These are phyloP conservation scores for Trichoderma virens DNA, from an alignment of 495 filamentous ascomycete genomes.

Conservation along the genomic window DNA sequence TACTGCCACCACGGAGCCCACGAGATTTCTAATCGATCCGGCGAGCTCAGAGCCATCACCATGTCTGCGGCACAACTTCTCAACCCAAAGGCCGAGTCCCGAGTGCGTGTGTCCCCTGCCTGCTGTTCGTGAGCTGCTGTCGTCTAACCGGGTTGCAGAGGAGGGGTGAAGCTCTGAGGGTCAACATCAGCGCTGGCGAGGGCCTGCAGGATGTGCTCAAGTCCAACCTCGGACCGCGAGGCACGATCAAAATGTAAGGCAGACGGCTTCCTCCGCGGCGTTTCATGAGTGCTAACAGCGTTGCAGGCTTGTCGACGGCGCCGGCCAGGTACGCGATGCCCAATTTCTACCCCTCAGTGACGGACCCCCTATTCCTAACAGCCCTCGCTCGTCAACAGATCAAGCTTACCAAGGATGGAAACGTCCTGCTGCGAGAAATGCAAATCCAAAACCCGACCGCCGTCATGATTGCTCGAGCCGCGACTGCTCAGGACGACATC, in stretches of 20 bases:
- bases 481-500: conserved; percentile 97
- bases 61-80: conserved; percentile 94
- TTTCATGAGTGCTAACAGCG: conserved; percentile 25
- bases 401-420: conserved; percentile 98
- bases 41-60: conserved; percentile 15
- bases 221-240: conserved; percentile 87
- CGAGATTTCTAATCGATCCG: neutral
- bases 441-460: conserved; percentile 87
- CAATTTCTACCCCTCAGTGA: conserved; percentile 7
- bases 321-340: conserved; percentile 66
- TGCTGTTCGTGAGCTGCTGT: conserved; percentile 19
- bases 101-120: conserved; percentile 50
- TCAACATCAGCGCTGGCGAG: conserved; percentile 95
- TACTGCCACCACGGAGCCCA: neutral
- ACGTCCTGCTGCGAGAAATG: conserved; percentile 94
- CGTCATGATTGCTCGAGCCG: conserved; percentile 97
- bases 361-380: conserved; percentile 1
- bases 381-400: conserved; percentile 51
- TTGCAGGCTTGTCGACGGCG: conserved; percentile 83
- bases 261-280: neutral
- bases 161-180: conserved; percentile 87
- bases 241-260: conserved; percentile 90
- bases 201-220: conserved; percentile 93
- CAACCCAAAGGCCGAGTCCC: conserved; percentile 95
- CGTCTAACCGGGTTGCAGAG: conserved; percentile 48